phyloP scores from a whole-genome alignment of 495 filamentous ascomycete species.

The Trichoderma orchidacearum region DNA sequence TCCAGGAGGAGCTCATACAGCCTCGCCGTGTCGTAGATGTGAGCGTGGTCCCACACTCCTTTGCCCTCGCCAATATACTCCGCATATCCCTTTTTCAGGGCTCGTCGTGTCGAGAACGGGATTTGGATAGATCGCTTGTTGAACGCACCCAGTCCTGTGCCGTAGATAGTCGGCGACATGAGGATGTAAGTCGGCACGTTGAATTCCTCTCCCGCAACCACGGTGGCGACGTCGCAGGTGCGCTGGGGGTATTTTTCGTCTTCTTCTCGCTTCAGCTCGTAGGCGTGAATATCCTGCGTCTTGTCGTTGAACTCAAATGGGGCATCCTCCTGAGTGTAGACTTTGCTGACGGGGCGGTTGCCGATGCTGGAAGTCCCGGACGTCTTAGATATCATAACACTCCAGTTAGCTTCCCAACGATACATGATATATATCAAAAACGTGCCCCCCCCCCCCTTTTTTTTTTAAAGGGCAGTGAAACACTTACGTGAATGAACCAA shows the following conservation, averaged over 20 bases:
- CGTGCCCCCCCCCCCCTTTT: too few relatives aligned
- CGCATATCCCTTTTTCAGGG: conserved; percentile 13
- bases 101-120: conserved; percentile 13
- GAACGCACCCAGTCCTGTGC: conserved; percentile 28
- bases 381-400: too few relatives aligned
- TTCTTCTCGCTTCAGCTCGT: conserved; percentile 19
- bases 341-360: conserved; percentile 25
- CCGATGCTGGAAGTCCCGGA: conserved; percentile 35
- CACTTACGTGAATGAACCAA: conserved; percentile 14
- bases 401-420: too few relatives aligned
- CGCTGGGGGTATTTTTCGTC: conserved; percentile 26
- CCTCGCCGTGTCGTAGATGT: conserved; percentile 29
- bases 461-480: too few relatives aligned
- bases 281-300: conserved; percentile 25
- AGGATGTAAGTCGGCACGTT: conserved; percentile 32
- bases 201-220: conserved; percentile 20
- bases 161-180: conserved; percentile 35
- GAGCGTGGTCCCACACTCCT: conserved; percentile 33
- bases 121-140: conserved; percentile 27
- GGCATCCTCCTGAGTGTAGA: conserved; percentile 5
- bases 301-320: conserved; percentile 22
- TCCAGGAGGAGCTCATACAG: conserved; percentile 17
- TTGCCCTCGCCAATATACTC: conserved; percentile 23
- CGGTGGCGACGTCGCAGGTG: conserved; percentile 30
- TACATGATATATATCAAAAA: too few relatives aligned